Evolutionary conservation across 805 yeast species (phyloP).

Genomic region (Wickerhamomyces bovis): DNA sequence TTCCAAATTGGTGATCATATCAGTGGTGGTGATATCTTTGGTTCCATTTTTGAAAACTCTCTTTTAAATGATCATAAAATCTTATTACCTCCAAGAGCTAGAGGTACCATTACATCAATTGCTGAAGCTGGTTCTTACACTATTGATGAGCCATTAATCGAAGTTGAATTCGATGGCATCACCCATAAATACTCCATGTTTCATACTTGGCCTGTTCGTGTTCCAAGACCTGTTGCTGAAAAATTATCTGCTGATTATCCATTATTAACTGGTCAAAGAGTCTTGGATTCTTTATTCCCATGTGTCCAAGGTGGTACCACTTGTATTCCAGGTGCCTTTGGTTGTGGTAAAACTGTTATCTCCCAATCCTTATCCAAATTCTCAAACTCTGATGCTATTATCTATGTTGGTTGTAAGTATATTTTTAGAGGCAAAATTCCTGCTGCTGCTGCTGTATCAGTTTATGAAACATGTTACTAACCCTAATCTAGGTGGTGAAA

Average conservation of each 20-base stretch:
- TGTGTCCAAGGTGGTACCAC: slow-evolving; percentile 99
- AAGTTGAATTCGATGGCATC: slow-evolving; percentile 91
- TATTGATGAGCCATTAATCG: slow-evolving; percentile 83
- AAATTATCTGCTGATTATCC: slow-evolving; percentile 93
- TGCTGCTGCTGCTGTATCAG: slow-evolving; percentile 35
- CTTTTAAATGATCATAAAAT: slow-evolving; percentile 89
- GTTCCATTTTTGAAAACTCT: slow-evolving; percentile 90
- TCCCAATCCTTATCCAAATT: slow-evolving; percentile 95
- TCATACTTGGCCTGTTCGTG: slow-evolving; percentile 99
- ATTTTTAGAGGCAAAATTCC: no score
- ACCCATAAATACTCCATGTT: slow-evolving; percentile 80
- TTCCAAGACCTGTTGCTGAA: slow-evolving; percentile 97
- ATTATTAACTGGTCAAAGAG: slow-evolving; percentile 97
- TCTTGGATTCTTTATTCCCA: slow-evolving; percentile 94
- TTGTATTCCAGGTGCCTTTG: slow-evolving; percentile 99
- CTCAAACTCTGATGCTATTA: slow-evolving; percentile 95
- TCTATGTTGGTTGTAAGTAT: slow-evolving; percentile 89
- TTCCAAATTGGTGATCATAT: slow-evolving; percentile 94
- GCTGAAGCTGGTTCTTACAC: slow-evolving; percentile 89
- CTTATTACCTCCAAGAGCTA: slow-evolving; percentile 94
- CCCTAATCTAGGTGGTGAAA: no score
- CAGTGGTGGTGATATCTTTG: slow-evolving; percentile 97
- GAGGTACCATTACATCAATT: slow-evolving; percentile 90
- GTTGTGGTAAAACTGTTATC: slow-evolving; percentile 98
- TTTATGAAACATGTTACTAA: no score